phyloP scores from a whole-genome alignment of 2,329 filamentous ascomycete genomes.

The Lizonia empirigonia region DNA sequence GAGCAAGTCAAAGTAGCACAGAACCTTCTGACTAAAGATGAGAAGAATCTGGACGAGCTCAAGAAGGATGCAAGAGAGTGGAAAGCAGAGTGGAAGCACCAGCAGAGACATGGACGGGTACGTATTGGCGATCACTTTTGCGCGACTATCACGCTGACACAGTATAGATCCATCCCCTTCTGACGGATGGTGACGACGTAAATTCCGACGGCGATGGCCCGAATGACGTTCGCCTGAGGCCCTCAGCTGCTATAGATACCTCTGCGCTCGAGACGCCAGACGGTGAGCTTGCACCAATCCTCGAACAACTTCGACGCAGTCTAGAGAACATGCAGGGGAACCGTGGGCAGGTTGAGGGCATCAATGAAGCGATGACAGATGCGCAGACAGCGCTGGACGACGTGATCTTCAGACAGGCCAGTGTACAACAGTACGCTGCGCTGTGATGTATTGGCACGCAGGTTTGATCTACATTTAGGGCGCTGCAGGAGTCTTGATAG shows the following conservation, averaged over 20 bases:
- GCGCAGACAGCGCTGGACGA: constrained; percentile 44
- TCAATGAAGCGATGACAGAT: constrained; percentile 37
- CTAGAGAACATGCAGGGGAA: constrained; percentile 49
- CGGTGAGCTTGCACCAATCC: constrained; percentile 40
- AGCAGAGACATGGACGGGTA: constrained; percentile 40
- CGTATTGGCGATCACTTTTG: constrained; percentile 13
- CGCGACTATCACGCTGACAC: constrained; percentile 22
- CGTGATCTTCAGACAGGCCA: constrained; percentile 42
- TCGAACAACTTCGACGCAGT: constrained; percentile 47
- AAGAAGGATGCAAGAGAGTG: constrained; percentile 38
- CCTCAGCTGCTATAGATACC: constrained; percentile 21
- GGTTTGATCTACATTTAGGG: constrained; percentile 26
- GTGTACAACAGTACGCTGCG: constrained; percentile 39
- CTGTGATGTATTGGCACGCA: constrained; percentile 41
- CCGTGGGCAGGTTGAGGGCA: constrained; percentile 44
- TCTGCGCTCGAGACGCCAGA: constrained; percentile 38
- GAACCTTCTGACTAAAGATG: constrained; percentile 35
- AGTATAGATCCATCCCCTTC: constrained; percentile 43
- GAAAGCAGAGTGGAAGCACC: constrained; percentile 40
- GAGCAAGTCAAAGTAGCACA: constrained; percentile 64
- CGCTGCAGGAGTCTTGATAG: constrained; percentile 23
- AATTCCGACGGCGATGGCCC: constrained; percentile 32
- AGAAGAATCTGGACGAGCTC: constrained; percentile 36
- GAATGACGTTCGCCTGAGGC: constrained; percentile 41
- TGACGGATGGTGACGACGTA: constrained; percentile 26